phyloP scores from a whole-genome alignment of 2,329 filamentous ascomycete species.

The Aspergillus hortae region DNA sequence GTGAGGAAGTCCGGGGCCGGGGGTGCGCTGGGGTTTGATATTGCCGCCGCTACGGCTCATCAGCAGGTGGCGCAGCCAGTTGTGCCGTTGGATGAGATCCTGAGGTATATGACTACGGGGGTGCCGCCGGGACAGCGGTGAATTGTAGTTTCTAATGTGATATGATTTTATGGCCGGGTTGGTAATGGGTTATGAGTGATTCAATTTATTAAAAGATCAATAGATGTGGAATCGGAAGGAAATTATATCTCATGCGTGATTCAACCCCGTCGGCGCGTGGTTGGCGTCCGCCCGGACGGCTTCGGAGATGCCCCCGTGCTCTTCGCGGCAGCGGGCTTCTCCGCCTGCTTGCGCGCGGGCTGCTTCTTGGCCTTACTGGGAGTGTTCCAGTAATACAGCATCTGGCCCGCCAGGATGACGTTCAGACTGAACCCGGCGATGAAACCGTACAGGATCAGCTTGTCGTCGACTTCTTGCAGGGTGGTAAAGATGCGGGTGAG shows the following conservation, averaged over 20 bases:
- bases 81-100: slow-evolving; percentile 43
- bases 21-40: slow-evolving; percentile 33
- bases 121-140: slow-evolving; percentile 25
- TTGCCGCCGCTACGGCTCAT: slow-evolving; percentile 18
- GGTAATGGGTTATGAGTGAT: neutral
- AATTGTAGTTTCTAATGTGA: neutral
- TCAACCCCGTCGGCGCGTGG: slow-evolving; percentile 54
- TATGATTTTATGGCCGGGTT: neutral
- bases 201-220: neutral
- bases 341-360: slow-evolving; percentile 16
- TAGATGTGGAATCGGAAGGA: neutral
- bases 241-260: slow-evolving; percentile 15
- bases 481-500: slow-evolving; percentile 96
- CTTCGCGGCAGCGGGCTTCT: slow-evolving; percentile 30
- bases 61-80: slow-evolving; percentile 17
- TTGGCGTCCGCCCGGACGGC: slow-evolving; percentile 47
- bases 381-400: slow-evolving; percentile 94
- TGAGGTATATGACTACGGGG: slow-evolving; percentile 52
- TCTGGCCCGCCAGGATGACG: slow-evolving; percentile 77
- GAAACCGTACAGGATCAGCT: slow-evolving; percentile 92
- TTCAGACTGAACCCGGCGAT: slow-evolving; percentile 89
- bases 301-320: slow-evolving; percentile 43
- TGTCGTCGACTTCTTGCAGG: slow-evolving; percentile 93
- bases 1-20: slow-evolving; percentile 30
- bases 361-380: slow-evolving; percentile 39